phyloP scores from a whole-genome alignment of 2,329 filamentous ascomycete species.

The Chaetomium strumarium region DNA sequence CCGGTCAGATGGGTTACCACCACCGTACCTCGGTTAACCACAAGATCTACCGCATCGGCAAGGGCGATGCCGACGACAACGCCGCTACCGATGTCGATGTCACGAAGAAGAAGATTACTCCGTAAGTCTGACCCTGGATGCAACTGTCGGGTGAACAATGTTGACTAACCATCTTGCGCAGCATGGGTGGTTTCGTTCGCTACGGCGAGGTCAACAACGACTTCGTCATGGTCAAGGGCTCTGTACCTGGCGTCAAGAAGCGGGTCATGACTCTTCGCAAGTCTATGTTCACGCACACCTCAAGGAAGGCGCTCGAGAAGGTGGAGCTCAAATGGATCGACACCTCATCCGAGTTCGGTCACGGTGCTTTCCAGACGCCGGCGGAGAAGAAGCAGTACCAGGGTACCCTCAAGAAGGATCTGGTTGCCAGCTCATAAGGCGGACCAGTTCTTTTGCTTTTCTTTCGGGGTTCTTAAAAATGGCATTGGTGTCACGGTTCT shows the following conservation, averaged over 20 bases:
- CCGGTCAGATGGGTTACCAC: slow-evolving; percentile 99
- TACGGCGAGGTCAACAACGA: slow-evolving; percentile 99
- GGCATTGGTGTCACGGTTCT: slow-evolving; percentile 50
- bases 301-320: slow-evolving; percentile 94
- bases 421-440: slow-evolving; percentile 42
- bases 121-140: slow-evolving; percentile 61
- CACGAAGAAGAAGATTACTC: slow-evolving; percentile 99
- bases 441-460: slow-evolving; percentile 19
- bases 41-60: slow-evolving; percentile 99
- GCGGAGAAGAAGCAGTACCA: slow-evolving; percentile 97
- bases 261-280: slow-evolving; percentile 97
- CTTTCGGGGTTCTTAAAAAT: slow-evolving; percentile 39
- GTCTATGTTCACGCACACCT: slow-evolving; percentile 97
- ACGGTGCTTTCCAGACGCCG: slow-evolving; percentile 98
- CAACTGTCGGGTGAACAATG: not conserved
- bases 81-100: slow-evolving; percentile 92
- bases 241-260: slow-evolving; percentile 98
- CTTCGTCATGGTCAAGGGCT: slow-evolving; percentile 95
- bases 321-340: slow-evolving; percentile 99
- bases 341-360: slow-evolving; percentile 99
- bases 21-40: slow-evolving; percentile 99
- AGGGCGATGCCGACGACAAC: slow-evolving; percentile 84
- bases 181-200: slow-evolving; percentile 97
- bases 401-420: slow-evolving; percentile 99
- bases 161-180: slow-evolving; percentile 34